Evolutionary conservation across 768 basidiomycete species (phyloP), one percentile per base, ranked within the genome.

Genomic region (Hericium rajendrae): DNA sequence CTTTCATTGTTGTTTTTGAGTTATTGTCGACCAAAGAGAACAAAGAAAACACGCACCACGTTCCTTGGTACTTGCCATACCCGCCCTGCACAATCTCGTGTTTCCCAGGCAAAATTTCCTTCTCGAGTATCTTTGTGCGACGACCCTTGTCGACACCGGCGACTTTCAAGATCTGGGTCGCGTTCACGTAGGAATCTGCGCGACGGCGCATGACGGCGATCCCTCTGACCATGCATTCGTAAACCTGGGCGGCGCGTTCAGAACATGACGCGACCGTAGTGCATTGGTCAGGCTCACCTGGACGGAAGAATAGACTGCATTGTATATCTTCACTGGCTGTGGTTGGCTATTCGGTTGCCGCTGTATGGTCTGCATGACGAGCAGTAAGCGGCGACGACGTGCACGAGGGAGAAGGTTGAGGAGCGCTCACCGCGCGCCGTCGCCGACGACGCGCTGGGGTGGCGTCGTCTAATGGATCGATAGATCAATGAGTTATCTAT

Each of bases 31-130:
- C 46, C n/a, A 53, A 56, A 52, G 28, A 51, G 54, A 50, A 39
- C 32, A 32, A 32, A 32, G 32, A 32, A 32, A 58, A 55, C 55
- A 66, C 84, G 68, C 67, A 95, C 95, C 97, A 99, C 57, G 95
- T 98, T 62, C 97, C 97, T 71, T 99, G 97, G 70, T 97, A 99
- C 75, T 97, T 95, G 24, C 97, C 97, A 69, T 98, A 98, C 32
- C 97, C 97, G 40, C 97, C 97, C 71, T 98, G 97, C 5, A 99
- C 92, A 70, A 98, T 98, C 72, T 99, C 95, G 71, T 97, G 92
- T 71, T 88, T 87, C 50, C 93, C 94, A 57, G 89, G 88, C 46
- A 94, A 80, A 60, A 99, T 92, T 74, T 99, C 95, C 71, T 94
- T 97, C 78, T 98, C 90, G 13, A 92, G 76, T 55, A 98, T 97